These are phyloP conservation scores for Areca catechu DNA, from an alignment of 176 grass and related monocot genomes.

Conservation along the genomic window DNA sequence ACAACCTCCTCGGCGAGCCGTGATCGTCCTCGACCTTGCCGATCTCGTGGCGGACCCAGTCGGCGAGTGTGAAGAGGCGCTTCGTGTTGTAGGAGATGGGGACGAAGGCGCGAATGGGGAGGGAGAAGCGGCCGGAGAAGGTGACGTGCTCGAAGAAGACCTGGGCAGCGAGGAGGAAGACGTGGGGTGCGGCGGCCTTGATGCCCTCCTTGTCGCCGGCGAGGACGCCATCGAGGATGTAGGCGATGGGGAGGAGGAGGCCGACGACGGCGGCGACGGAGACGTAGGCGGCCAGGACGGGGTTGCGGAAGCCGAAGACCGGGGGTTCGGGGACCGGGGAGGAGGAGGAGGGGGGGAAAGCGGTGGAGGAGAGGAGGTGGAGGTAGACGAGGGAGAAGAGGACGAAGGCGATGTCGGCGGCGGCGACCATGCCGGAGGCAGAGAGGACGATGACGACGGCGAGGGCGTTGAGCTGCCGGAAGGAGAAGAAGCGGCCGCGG, in stretches of 20 bases:
- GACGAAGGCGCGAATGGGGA: slow-evolving; percentile 54
- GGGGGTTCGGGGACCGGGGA: not conserved
- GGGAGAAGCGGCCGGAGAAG: slow-evolving; percentile 47
- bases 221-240: slow-evolving; percentile 61
- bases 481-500: slow-evolving; percentile 25
- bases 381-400: slow-evolving; percentile 17
- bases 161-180: slow-evolving; percentile 74
- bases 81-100: slow-evolving; percentile 54
- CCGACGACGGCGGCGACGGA: slow-evolving; percentile 34
- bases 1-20: slow-evolving; percentile 18
- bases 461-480: slow-evolving; percentile 19
- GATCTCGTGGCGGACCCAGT: slow-evolving; percentile 56
- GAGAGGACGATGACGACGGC: slow-evolving; percentile 38
- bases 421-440: slow-evolving; percentile 11
- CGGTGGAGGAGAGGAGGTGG: slow-evolving; percentile 10
- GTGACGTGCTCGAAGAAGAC: slow-evolving; percentile 72
- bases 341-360: not conserved
- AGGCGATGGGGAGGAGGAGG: slow-evolving; percentile 51
- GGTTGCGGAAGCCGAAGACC: slow-evolving; percentile 7
- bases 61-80: slow-evolving; percentile 57
- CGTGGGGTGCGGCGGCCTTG: slow-evolving; percentile 44
- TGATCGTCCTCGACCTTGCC: slow-evolving; percentile 18
- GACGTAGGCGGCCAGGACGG: slow-evolving; percentile 34
- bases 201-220: slow-evolving; percentile 32
- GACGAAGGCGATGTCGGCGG: slow-evolving; percentile 4